These are phyloP conservation scores for Laguncularia racemosa DNA, from an alignment of 345 rosid species.

Conservation along the genomic window DNA sequence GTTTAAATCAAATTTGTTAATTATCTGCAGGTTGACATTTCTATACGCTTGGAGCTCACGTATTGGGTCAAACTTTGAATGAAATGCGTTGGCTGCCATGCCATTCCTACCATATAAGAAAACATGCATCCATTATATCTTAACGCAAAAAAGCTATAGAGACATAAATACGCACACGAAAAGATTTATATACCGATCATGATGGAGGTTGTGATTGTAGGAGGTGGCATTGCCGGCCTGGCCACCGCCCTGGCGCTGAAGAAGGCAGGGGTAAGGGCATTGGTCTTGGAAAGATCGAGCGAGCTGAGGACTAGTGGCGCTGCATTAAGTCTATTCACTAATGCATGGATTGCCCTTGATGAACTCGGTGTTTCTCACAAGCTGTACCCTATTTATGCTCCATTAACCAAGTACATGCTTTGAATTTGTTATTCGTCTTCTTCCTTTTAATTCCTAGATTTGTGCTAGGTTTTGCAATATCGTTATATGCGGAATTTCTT, in stretches of 20 bases:
- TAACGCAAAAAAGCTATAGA: too few relatives aligned
- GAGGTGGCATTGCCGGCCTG: constrained; percentile 36
- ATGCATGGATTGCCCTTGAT: constrained; percentile 36
- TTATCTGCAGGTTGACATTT: too few relatives aligned
- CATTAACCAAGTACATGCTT: constrained; percentile 2
- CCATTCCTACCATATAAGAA: too few relatives aligned
- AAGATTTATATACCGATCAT: constrained; percentile 2
- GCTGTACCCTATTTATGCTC: constrained; percentile 19
- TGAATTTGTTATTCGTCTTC: neutral
- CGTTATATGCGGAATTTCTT: too few relatives aligned
- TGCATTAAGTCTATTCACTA: constrained; percentile 21
- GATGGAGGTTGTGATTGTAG: constrained; percentile 29
- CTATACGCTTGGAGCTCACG: too few relatives aligned
- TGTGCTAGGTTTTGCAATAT: too few relatives aligned
- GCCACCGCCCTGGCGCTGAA: constrained; percentile 28
- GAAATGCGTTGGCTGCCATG: too few relatives aligned
- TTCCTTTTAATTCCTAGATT: too few relatives aligned
- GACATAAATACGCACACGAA: neutral
- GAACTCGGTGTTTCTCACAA: constrained; percentile 31
- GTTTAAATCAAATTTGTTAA: too few relatives aligned
- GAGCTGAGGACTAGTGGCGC: constrained; percentile 22
- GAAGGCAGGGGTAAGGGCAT: constrained; percentile 19
- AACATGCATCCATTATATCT: too few relatives aligned
- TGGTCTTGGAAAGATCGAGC: constrained; percentile 23
- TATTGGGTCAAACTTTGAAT: too few relatives aligned